Conservation (phyloP, 768 basidiomycete species). For the Tricholoma terreum region DNA sequence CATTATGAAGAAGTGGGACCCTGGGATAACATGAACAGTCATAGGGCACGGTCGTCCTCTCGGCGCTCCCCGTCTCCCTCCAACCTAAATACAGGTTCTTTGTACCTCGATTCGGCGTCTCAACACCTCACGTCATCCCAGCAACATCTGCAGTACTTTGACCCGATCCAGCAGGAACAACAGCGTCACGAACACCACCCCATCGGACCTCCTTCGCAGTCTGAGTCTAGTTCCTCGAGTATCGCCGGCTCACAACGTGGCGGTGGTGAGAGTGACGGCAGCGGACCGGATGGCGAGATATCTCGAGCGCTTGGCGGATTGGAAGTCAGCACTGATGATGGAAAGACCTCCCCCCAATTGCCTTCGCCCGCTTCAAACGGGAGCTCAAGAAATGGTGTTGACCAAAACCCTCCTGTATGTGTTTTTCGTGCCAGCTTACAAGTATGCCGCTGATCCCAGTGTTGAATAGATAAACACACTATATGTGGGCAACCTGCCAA, state of each 20-base stretch:
- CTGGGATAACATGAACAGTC: constrained; percentile 37
- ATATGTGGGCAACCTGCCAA: constrained; percentile 98
- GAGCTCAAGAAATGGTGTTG: constrained; percentile 51
- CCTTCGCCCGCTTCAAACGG: constrained; percentile 73
- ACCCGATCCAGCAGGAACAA: constrained; percentile 13
- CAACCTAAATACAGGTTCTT: background rate
- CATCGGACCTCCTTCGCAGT: constrained; percentile 9
- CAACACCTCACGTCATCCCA: constrained; percentile 6
- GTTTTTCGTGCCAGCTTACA: background rate
- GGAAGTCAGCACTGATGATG: constrained; percentile 51
- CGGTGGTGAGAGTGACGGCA: constrained; percentile 9
- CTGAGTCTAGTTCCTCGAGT: constrained; percentile 33
- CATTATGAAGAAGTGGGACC: constrained; percentile 39
- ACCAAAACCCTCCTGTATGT: constrained; percentile 92
- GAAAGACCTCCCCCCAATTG: constrained; percentile 67
- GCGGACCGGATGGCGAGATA: constrained; percentile 26
- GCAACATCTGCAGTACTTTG: constrained; percentile 13
- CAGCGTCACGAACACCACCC: constrained; percentile 8
- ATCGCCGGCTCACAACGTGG: constrained; percentile 22
- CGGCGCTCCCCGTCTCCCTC: constrained; percentile 37
- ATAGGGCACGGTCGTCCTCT: constrained; percentile 23
- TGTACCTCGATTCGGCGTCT: constrained; percentile 3
- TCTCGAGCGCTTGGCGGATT: constrained; percentile 44
- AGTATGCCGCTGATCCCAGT: constrained; percentile 8
- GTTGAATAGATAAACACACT: constrained; percentile 81